phyloP scores from a whole-genome alignment of 2,329 filamentous ascomycete species.

The Apiospora sp. region DNA sequence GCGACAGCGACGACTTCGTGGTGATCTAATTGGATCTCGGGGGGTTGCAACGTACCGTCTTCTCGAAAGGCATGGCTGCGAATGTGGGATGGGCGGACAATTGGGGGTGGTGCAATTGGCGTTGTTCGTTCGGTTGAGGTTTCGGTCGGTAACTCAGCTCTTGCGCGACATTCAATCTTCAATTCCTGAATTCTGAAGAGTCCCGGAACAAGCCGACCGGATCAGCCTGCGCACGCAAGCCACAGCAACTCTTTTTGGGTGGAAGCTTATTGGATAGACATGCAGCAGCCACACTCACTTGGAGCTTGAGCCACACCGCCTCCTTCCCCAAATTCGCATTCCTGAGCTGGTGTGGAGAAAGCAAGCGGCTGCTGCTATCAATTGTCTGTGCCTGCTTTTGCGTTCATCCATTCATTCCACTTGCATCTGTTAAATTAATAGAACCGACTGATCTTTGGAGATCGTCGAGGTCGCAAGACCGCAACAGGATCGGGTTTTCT shows the following conservation, averaged over 20 bases:
- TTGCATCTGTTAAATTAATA: not conserved
- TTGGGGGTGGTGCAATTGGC: conserved; percentile 10
- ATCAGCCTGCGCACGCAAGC: conserved; percentile 25
- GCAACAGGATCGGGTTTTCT: not conserved
- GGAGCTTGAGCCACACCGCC: conserved; percentile 11
- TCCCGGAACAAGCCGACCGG: conserved; percentile 15
- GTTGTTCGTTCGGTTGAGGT: conserved; percentile 1
- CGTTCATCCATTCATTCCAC: not conserved
- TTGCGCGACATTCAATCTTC: conserved; percentile 20
- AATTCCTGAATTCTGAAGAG: conserved; percentile 5
- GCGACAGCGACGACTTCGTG: not conserved
- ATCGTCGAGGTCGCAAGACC: not conserved
- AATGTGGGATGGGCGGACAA: not conserved
- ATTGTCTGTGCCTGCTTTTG: not conserved
- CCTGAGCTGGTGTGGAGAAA: conserved; percentile 9
- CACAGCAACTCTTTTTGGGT: conserved; percentile 15
- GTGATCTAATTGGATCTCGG: not conserved
- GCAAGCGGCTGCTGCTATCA: not conserved
- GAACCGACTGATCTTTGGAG: not conserved
- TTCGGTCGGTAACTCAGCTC: conserved; percentile 1
- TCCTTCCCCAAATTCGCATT: not conserved
- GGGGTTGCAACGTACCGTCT: conserved; percentile 4
- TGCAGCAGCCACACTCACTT: not conserved
- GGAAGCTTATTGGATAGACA: not conserved
- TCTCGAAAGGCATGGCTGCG: conserved; percentile 20